A percentile compares a stretch with the other conserved stretches of the same genome.
Conservation (phyloP, 1,139 yeast genomes). For the Casaregolazyma suthepensis region DNA sequence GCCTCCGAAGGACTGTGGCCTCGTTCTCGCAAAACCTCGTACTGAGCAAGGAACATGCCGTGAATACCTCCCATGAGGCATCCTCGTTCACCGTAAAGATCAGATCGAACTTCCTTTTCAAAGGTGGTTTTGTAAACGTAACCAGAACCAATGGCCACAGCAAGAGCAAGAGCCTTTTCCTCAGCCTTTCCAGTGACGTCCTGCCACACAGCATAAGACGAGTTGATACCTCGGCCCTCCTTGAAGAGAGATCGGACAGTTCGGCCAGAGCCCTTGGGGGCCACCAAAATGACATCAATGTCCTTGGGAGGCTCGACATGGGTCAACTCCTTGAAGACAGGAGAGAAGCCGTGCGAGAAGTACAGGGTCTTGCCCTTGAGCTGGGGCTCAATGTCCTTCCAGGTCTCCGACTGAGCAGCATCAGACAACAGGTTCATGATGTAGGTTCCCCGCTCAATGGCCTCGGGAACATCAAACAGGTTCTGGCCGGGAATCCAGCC, state of each 20-base stretch:
- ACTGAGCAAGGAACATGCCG: slow-evolving; percentile 99
- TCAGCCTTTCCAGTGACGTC: slow-evolving; percentile 98
- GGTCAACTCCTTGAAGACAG: slow-evolving; percentile 97
- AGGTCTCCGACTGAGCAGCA: slow-evolving; percentile 99
- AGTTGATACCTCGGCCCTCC: slow-evolving; percentile 99
- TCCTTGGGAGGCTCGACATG: slow-evolving; percentile 91
- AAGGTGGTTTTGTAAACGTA: slow-evolving; percentile 99
- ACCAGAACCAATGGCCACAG: slow-evolving; percentile 99
- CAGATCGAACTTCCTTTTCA: slow-evolving; percentile 98
- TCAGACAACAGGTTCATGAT: slow-evolving; percentile 97
- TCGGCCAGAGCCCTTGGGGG: slow-evolving; percentile 99
- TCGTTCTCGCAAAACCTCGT: slow-evolving; percentile 98
- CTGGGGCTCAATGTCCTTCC: slow-evolving; percentile 81
- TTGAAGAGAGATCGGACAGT: slow-evolving; percentile 98
- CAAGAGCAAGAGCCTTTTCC: slow-evolving; percentile 97
- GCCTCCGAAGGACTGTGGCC: slow-evolving; percentile 99
- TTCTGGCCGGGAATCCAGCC: slow-evolving; percentile 99
- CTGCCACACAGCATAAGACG: slow-evolving; percentile 98
- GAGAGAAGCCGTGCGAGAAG: slow-evolving; percentile 99
- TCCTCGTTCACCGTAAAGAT: slow-evolving; percentile 99
- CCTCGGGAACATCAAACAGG: slow-evolving; percentile 91
- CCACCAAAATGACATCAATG: slow-evolving; percentile 95
- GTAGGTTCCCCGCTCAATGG: slow-evolving; percentile 84
- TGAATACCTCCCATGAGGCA: slow-evolving; percentile 99
- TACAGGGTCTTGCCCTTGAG: slow-evolving; percentile 95